A percentile compares a stretch with the other conserved stretches of the same genome.
Conservation (phyloP, 345 rosid genomes). For the Pistacia integerrima region DNA sequence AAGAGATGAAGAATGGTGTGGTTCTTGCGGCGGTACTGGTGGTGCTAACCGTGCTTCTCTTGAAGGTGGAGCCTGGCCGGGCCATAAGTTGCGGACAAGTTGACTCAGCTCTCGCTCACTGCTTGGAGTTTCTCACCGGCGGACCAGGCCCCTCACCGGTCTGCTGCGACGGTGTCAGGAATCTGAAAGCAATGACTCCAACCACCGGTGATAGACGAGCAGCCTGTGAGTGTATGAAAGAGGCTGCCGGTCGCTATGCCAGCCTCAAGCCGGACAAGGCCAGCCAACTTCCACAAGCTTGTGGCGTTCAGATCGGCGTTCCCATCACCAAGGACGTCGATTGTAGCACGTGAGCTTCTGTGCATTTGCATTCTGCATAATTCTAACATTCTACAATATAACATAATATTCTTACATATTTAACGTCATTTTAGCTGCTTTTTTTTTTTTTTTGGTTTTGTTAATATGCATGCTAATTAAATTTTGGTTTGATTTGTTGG, state of each 20-base stretch:
- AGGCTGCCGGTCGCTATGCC: background rate
- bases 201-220: background rate
- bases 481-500: background rate
- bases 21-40: background rate
- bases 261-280: background rate
- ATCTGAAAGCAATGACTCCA: background rate
- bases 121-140: background rate
- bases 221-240: background rate
- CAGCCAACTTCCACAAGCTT: background rate
- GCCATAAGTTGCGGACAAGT: background rate
- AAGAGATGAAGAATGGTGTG: background rate
- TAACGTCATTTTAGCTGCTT: no score
- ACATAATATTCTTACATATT: no score
- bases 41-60: background rate
- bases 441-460: no score
- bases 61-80: background rate
- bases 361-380: background rate
- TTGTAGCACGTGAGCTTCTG: background rate
- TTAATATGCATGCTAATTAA: background rate
- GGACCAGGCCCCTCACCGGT: background rate
- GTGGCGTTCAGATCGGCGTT: background rate
- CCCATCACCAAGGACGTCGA: background rate
- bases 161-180: background rate
- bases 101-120: background rate
- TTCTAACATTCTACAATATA: no score